These are phyloP conservation scores for Mytilinidion resinicola DNA, from an alignment of 495 filamentous ascomycete species.

Conservation along the genomic window DNA sequence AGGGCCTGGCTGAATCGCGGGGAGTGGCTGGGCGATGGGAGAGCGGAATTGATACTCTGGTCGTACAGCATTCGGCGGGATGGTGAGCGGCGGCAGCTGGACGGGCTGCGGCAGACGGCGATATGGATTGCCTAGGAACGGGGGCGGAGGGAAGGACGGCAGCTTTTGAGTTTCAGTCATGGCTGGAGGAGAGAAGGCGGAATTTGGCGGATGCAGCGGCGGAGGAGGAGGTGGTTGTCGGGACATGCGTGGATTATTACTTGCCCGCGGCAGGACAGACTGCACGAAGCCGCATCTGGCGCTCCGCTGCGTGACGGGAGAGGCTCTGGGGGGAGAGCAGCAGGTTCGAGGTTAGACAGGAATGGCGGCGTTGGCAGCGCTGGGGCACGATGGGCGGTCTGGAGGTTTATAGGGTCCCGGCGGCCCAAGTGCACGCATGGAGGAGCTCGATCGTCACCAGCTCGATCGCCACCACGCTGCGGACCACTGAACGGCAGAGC, in stretches of 20 bases:
- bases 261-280: slow-evolving; percentile 26
- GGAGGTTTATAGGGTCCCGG: slow-evolving; percentile 19
- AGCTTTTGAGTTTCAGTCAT: slow-evolving; percentile 36
- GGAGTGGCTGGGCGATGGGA: slow-evolving; percentile 22
- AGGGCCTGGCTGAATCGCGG: slow-evolving; percentile 26
- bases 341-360: slow-evolving; percentile 26
- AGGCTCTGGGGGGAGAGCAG: slow-evolving; percentile 13
- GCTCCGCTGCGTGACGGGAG: slow-evolving; percentile 15
- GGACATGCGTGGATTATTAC: slow-evolving; percentile 35
- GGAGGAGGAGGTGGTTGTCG: slow-evolving; percentile 35
- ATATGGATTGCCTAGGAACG: slow-evolving; percentile 23
- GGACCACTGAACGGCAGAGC: not conserved
- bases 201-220: slow-evolving; percentile 30
- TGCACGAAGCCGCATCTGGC: slow-evolving; percentile 31
- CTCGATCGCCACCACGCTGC: slow-evolving; percentile 11
- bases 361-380: slow-evolving; percentile 17
- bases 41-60: slow-evolving; percentile 26
- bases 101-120: slow-evolving; percentile 27
- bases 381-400: slow-evolving; percentile 24
- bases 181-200: slow-evolving; percentile 10
- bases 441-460: slow-evolving; percentile 27
- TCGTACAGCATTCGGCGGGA: slow-evolving; percentile 26
- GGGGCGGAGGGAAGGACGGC: slow-evolving; percentile 27
- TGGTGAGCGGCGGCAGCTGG: slow-evolving; percentile 28
- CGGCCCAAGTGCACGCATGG: slow-evolving; percentile 2